Percentiles rank a stretch among this genome's conserved stretches.
Evolutionary conservation across 1,284 basidiomycete species (phyloP).

Genomic region (Ceratobasidium sp.): DNA sequence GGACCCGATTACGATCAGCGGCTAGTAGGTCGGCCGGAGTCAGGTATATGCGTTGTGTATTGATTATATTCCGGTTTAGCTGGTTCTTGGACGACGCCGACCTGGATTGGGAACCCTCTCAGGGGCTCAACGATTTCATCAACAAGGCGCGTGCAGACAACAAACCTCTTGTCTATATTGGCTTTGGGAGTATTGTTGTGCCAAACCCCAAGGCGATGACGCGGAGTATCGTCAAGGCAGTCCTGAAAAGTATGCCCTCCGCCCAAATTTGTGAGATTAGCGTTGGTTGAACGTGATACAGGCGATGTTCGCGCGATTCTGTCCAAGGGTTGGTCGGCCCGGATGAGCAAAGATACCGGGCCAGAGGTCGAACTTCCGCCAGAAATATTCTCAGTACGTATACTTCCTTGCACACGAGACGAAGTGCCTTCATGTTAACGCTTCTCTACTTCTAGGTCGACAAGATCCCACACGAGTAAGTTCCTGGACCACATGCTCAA

Average conservation of each 20-base stretch:
- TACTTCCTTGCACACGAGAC: not conserved
- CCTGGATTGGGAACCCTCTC: conserved; percentile 68
- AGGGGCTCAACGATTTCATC: conserved; percentile 68
- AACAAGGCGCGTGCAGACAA: conserved; percentile 67
- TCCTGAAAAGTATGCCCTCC: conserved; percentile 67
- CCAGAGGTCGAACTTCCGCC: conserved; percentile 61
- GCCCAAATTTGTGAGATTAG: not conserved
- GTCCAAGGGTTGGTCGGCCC: conserved; percentile 81
- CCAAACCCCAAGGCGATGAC: conserved; percentile 75
- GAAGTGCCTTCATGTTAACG: not conserved
- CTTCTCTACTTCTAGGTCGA: conserved; percentile 61
- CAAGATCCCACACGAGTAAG: conserved; percentile 77
- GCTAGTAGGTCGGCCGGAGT: conserved; percentile 61
- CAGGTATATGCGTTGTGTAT: conserved; percentile 3
- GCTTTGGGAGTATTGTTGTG: conserved; percentile 79
- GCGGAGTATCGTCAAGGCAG: conserved; percentile 72
- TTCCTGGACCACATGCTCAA: conserved; percentile 37
- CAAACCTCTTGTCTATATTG: conserved; percentile 81
- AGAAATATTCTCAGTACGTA: conserved; percentile 60
- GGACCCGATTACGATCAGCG: conserved; percentile 74
- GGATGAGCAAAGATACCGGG: conserved; percentile 62
- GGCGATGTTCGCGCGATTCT: conserved; percentile 78
- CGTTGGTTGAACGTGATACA: conserved; percentile 52
- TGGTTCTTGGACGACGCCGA: conserved; percentile 78
- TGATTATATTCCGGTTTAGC: conserved; percentile 51